Evolutionary conservation across 768 basidiomycete species (phyloP), one percentile per base, ranked within the genome.

Genomic region (Mycena indigotica): DNA sequence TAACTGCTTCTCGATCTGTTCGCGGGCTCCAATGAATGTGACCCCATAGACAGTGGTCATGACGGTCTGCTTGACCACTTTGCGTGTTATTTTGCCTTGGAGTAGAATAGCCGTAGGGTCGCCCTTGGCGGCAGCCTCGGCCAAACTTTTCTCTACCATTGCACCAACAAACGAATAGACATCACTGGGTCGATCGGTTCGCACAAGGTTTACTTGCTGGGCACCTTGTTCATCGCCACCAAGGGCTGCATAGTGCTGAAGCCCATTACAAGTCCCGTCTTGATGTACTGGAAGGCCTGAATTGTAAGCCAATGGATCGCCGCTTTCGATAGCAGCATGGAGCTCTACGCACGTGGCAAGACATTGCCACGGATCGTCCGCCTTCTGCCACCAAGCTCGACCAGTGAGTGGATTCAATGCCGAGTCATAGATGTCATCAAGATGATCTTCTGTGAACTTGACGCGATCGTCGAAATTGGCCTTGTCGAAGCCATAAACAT

Each of bases 21-120:
- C 92, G 40, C 93, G 84, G 21, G 97, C 97, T 30, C 97, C 97
- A 53, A 98, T 76, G 73, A 87, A 95, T 0, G 97, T 99, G 16
- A 99, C 95, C 21, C 97, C 96, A 69, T 98, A 98, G 29, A 98
- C 96, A 2, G 96, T 98, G 1, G 96, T 99, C 97, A 99, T 99
- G 62, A 98, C 93, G 23, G 97, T 98, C 77, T 98, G 96, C 79
- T 99, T 99, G 65, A 99, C 96, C 17, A 97, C 88, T 73, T 99
- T 98, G 23, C 97, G 76, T 19, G 92, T 80, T 28, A 99, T 80
- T 72, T 92, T 93, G 28, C 91, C 93, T 39, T 77, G 53, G 25
- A 96, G 78, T 62, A 90, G 62, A 49, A 73, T 59, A 0, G 94
- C 96, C 53, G 76, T 72, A 53, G 75, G 69, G 10, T 81, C 70